These are phyloP conservation scores for Hansfordia pulvinata DNA, from an alignment of 2,329 filamentous ascomycete genomes.

Conservation along the genomic window DNA sequence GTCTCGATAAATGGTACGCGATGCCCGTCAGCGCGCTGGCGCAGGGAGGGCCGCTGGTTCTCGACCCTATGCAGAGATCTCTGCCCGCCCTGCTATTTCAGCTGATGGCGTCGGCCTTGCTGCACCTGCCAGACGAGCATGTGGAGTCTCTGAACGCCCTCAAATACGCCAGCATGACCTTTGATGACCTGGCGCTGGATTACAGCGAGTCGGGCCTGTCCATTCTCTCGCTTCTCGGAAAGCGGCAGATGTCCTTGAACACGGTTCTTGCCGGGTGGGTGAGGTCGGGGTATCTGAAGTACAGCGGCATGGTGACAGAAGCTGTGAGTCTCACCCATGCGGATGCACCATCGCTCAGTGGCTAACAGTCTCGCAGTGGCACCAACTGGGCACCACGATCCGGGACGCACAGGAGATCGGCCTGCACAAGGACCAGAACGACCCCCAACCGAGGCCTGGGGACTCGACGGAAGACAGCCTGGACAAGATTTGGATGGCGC, in stretches of 20 bases:
- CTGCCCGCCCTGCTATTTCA: constrained; percentile 50
- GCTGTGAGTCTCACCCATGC: constrained; percentile 22
- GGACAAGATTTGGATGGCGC: constrained; percentile 43
- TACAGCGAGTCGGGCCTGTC: constrained; percentile 45
- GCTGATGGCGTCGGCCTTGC: constrained; percentile 37
- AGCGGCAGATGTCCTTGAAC: constrained; percentile 38
- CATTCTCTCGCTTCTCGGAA: constrained; percentile 40
- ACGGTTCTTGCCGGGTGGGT: constrained; percentile 45
- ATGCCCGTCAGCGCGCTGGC: constrained; percentile 37
- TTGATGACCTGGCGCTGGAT: constrained; percentile 45
- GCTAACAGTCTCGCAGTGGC: constrained; percentile 27
- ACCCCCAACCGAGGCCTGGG: constrained; percentile 31
- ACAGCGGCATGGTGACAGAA: constrained; percentile 43
- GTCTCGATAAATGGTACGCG: constrained; percentile 40
- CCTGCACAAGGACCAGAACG: constrained; percentile 37
- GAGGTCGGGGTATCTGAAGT: constrained; percentile 42
- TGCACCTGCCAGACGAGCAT: constrained; percentile 33
- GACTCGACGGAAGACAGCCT: constrained; percentile 31
- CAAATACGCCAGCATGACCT: constrained; percentile 46
- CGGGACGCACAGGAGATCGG: constrained; percentile 50
- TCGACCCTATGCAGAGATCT: constrained; percentile 35
- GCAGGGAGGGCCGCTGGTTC: constrained; percentile 32
- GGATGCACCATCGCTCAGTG: neutral
- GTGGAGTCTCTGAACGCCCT: constrained; percentile 37
- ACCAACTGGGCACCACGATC: constrained; percentile 40